Conservation (phyloP, 495 filamentous ascomycete species). For the Aspergillus taichungensis region DNA sequence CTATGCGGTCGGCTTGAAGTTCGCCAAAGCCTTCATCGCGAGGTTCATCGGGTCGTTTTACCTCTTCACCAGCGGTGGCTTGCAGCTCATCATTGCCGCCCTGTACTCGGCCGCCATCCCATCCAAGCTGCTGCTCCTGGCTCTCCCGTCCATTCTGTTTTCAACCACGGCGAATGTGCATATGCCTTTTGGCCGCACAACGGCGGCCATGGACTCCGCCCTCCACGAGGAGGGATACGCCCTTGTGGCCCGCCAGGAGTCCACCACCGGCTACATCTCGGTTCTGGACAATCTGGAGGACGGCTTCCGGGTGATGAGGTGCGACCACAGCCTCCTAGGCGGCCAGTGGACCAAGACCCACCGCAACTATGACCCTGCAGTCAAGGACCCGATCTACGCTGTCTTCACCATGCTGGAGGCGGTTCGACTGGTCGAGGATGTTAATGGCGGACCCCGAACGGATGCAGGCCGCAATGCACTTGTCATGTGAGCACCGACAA, state of each 20-base stretch:
- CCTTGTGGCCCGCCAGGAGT: slow-evolving; percentile 72
- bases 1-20: slow-evolving; percentile 50
- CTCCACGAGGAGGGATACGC: slow-evolving; percentile 43
- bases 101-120: slow-evolving; percentile 58
- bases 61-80: slow-evolving; percentile 58
- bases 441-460: slow-evolving; percentile 33
- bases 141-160: slow-evolving; percentile 63
- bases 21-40: slow-evolving; percentile 42
- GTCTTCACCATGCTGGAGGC: slow-evolving; percentile 92
- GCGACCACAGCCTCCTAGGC: slow-evolving; percentile 87
- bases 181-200: slow-evolving; percentile 42
- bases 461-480: slow-evolving; percentile 69
- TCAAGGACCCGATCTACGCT: slow-evolving; percentile 82
- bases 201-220: slow-evolving; percentile 51
- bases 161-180: slow-evolving; percentile 64
- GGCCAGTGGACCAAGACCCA: slow-evolving; percentile 65
- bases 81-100: slow-evolving; percentile 56
- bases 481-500: slow-evolving; percentile 51
- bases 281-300: slow-evolving; percentile 65
- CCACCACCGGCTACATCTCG: slow-evolving; percentile 83
- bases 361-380: slow-evolving; percentile 33
- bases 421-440: slow-evolving; percentile 64
- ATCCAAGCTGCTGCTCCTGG: slow-evolving; percentile 54
- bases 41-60: slow-evolving; percentile 50
- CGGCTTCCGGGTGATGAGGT: slow-evolving; percentile 76